phyloP scores from a whole-genome alignment of 306 rosid species.

The Styphnolobium japonicum region DNA sequence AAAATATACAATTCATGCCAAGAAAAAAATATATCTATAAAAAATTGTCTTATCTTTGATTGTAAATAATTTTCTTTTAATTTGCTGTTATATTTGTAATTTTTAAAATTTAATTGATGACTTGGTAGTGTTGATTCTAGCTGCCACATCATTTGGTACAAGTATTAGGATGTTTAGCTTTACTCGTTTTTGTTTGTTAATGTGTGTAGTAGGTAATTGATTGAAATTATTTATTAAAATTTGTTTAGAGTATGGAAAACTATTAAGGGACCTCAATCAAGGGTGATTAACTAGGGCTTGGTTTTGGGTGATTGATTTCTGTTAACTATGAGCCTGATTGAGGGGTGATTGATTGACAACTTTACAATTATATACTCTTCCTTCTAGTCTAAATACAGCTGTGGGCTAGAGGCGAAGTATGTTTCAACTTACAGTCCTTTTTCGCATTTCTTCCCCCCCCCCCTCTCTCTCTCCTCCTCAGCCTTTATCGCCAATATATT shows the following conservation, averaged over 20 bases:
- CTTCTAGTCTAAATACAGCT: background rate
- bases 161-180: background rate
- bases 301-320: background rate
- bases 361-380: too few relatives aligned
- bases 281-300: background rate
- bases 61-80: background rate
- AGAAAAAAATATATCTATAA: background rate
- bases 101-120: background rate
- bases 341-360: too few relatives aligned
- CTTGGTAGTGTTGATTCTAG: background rate
- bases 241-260: background rate
- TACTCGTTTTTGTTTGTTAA: background rate
- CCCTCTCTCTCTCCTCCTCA: background rate
- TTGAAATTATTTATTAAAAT: background rate
- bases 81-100: background rate
- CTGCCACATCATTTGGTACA: background rate
- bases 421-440: background rate
- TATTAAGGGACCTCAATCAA: background rate
- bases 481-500: too few relatives aligned
- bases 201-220: background rate
- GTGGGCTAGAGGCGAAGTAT: background rate
- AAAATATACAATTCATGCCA: background rate
- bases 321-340: background rate
- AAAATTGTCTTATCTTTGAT: background rate
- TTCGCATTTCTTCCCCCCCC: background rate